Evolutionary conservation across 176 grass and related monocot genomes (phyloP).

Genomic region (Aegilops bicornis): DNA sequence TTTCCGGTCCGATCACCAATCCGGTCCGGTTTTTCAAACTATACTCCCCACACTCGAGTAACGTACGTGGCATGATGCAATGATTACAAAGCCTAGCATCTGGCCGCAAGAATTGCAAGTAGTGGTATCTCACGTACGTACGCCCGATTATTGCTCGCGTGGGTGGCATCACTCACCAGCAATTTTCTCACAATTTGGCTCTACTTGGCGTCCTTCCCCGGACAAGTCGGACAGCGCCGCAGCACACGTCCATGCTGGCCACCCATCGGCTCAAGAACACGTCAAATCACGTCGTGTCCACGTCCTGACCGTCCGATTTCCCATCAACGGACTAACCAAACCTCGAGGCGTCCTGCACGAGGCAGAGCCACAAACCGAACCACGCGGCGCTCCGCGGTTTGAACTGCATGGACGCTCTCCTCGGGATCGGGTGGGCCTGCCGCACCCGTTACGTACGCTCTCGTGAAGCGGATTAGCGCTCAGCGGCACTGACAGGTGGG

Average conservation of each 20-base stretch:
- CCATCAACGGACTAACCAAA: not conserved
- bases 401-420: not conserved
- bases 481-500: not conserved
- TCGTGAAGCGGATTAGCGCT: not conserved
- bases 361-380: no score
- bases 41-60: no score
- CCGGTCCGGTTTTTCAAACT: no score
- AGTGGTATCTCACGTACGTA: no score
- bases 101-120: no score
- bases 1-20: no score
- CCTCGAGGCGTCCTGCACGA: not conserved
- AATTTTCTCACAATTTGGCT: not conserved
- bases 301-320: not conserved
- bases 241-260: not conserved
- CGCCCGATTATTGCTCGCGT: no score
- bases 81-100: no score
- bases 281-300: not conserved
- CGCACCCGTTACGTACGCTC: not conserved
- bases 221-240: no score
- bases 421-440: not conserved
- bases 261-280: not conserved
- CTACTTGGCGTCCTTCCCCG: not conserved
- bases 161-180: not conserved
- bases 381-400: not conserved
- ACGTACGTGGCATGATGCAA: no score